Evolutionary conservation across 495 filamentous ascomycete species (phyloP), one percentile per base, ranked within the genome.

Genomic region (Ramalina peruviana): DNA sequence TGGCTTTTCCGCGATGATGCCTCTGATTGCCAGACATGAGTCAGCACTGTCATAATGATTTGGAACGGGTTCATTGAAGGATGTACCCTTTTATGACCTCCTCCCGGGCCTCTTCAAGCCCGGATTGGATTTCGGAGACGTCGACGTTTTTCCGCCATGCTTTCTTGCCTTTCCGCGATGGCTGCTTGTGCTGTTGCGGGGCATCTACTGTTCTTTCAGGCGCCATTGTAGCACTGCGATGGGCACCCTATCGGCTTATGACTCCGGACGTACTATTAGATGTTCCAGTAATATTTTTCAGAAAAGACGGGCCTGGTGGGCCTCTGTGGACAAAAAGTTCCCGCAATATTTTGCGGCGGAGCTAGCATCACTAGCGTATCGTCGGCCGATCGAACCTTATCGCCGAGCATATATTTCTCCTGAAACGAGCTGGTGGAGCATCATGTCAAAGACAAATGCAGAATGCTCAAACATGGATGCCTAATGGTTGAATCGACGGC

Each of bases 71-170:
- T 42, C 21, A 16, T 25, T 25, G 9, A 42, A 23, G 5, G 40
- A 53, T 71, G 25, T 75, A 90, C 89, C 87, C 88, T 72, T 80
- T 78, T 52, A 93, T 86, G 55, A 93, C 80, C 69, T 94, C 87
- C 40, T 89, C 85, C 53, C 88, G 84, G 55, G 88, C 69, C 53
- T 82, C 67, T 50, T 93, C 84, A 40, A 98, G 77, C 40, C 93
- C 92, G 54, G 81, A 71, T 55, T 87, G 75, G 21, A 98, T 73
- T 48, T 92, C 82, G 13, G 85, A 79, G 43, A 97, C 74, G 65
- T 98, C 88, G 59, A 97, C 85, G 70, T 98, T 93, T 65, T 97
- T 98, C 56, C 92, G 75, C 92, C 92, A 98, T 17, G 92, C 92
- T 67, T 89, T 95, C 70, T 98, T 98, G 54, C 92, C 90, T 65